These are phyloP conservation scores for Choricystis sp. DNA, from an alignment of 139 green algal species.

Conservation along the genomic window DNA sequence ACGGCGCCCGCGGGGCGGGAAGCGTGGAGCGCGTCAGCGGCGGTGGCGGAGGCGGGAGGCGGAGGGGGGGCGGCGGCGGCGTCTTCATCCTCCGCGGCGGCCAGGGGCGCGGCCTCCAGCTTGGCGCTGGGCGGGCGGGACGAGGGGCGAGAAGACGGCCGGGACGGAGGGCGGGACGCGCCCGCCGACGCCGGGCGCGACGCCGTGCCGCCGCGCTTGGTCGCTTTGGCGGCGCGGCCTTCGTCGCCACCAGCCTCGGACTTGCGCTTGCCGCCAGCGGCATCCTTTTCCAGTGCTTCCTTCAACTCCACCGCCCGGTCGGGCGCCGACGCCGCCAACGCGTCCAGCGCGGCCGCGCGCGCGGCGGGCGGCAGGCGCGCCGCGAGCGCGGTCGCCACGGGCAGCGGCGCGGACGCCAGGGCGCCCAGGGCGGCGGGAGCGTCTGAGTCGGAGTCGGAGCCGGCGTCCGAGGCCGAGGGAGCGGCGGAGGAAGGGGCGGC, in stretches of 20 bases:
- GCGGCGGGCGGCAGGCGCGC: not conserved
- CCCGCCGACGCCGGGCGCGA: not conserved
- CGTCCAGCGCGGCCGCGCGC: not conserved
- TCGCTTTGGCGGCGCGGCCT: not conserved
- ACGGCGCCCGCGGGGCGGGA: too few species aligned
- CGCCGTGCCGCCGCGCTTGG: not conserved
- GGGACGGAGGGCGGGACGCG: not conserved
- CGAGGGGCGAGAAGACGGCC: not conserved
- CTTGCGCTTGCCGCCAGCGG: not conserved
- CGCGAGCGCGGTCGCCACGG: not conserved
- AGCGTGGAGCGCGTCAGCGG: too few species aligned
- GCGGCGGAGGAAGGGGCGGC: not conserved
- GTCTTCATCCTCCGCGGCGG: not conserved
- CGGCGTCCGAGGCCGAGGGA: not conserved
- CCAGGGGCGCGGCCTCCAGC: not conserved
- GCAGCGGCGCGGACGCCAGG: not conserved
- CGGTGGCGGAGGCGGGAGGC: not conserved
- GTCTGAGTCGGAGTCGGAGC: not conserved
- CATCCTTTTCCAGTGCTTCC: conserved; percentile 4
- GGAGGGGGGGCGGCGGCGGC: not conserved
- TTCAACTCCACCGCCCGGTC: conserved; percentile 1
- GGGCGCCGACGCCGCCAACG: conserved; percentile 2
- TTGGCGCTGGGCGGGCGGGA: not conserved
- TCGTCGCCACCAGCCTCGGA: not conserved
- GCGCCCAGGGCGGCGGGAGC: not conserved